Conservation (phyloP, 2,329 filamentous ascomycete genomes). For the Fusarium hostae region DNA sequence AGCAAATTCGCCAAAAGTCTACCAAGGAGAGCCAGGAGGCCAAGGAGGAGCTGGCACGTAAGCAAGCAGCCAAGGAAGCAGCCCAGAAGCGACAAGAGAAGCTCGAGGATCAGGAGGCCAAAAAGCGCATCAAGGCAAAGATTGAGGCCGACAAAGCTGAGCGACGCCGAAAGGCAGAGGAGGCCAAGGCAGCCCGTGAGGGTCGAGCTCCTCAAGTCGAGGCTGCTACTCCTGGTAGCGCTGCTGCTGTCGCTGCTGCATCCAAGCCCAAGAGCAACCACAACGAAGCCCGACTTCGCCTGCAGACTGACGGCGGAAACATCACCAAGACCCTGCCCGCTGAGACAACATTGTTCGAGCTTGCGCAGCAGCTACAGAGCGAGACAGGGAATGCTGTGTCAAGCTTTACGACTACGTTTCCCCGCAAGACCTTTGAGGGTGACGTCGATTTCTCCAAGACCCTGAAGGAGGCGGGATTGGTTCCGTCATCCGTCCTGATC, state of each 20-base stretch:
- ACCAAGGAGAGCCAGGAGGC: slow-evolving; percentile 89
- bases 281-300: slow-evolving; percentile 81
- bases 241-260: slow-evolving; percentile 59
- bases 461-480: slow-evolving; percentile 88
- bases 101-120: slow-evolving; percentile 83
- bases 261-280: slow-evolving; percentile 76
- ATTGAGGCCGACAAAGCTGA: slow-evolving; percentile 96
- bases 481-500: slow-evolving; percentile 90
- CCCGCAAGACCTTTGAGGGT: slow-evolving; percentile 80
- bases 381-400: slow-evolving; percentile 77
- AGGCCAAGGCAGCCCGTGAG: slow-evolving; percentile 85
- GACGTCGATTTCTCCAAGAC: slow-evolving; percentile 85
- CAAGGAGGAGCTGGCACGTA: slow-evolving; percentile 88
- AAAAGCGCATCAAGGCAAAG: slow-evolving; percentile 89
- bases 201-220: slow-evolving; percentile 67
- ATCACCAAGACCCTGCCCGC: slow-evolving; percentile 89
- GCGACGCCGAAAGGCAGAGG: slow-evolving; percentile 84
- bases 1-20: slow-evolving; percentile 83
- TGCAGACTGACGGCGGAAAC: slow-evolving; percentile 80
- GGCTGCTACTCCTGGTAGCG: slow-evolving; percentile 60
- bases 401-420: slow-evolving; percentile 88
- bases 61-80: slow-evolving; percentile 93
- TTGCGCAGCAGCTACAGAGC: slow-evolving; percentile 78
- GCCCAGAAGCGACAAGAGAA: slow-evolving; percentile 90
- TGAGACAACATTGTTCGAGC: slow-evolving; percentile 92